Base-by-base conservation (phyloP, 75 land plant species). In the Chamaecyparis obtusa region DNA sequence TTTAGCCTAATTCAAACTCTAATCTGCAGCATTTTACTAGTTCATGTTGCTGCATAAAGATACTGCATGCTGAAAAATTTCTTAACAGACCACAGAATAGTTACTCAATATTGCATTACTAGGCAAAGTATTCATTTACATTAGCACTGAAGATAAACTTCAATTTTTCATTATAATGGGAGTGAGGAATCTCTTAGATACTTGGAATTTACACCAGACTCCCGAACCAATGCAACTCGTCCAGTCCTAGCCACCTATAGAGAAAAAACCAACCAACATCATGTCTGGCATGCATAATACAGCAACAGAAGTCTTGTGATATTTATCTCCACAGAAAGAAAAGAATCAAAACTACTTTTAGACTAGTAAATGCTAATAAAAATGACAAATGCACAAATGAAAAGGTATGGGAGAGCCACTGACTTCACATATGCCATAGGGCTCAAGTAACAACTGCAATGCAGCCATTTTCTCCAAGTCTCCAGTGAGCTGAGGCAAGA, bases 351-450 rank as follows among this genome's bases (percentile, higher is more conserved):
- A 27, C 51, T 81, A 81, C 51, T 46, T 81, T 44, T 43, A 81
- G 83, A 81, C 54, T 81, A n/a, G 37, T 27, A 55, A 49, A 32
- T 85, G 79, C 74, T 69, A 67, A 54, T 55, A 10, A 36, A 10
- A 21, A 67, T 17, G 10, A 64, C 5, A 84, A 27, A 15, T 85
- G 37, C 44, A 54, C 44, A 67, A 55, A 80, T 24, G 27, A 43
- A 2, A 81, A 46, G 81, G 71, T 39, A 57, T 17, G 30, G 32
- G 72, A 67, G 43, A 71, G 44, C 49, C 27, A 69, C 92, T 82
- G 49, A 97, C 99, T 98, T 98, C 99, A 79, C 96, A 94, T 55
- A 98, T 96, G 81, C 99, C 98, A 90, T 94, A 96, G 11, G 95
- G 97, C 91, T 98, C 96, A 71, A 98, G 90, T 86, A 96, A 84